Percentiles rank a stretch among this genome's conserved stretches.
Evolutionary conservation across 257 asterid species (phyloP).

Genomic region (Lycium ferocissimum): DNA sequence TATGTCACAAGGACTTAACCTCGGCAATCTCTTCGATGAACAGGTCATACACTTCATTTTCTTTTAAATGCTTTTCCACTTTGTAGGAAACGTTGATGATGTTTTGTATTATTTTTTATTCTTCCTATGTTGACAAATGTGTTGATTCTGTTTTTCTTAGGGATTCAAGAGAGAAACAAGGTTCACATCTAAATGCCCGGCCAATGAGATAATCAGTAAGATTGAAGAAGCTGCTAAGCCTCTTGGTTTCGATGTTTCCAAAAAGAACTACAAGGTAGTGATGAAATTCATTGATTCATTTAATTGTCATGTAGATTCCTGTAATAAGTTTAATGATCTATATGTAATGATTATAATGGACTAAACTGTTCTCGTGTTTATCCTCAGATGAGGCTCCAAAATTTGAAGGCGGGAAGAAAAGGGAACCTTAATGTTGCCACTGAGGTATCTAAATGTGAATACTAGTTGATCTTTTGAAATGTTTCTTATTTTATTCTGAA

Average conservation of each 20-base stretch:
- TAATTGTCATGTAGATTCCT: background rate
- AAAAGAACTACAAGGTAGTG: slow-evolving; percentile 86
- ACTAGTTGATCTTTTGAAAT: background rate
- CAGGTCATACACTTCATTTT: slow-evolving; percentile 52
- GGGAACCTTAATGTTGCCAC: slow-evolving; percentile 91
- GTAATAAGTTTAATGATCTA: background rate
- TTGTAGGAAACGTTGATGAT: background rate
- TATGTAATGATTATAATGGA: background rate
- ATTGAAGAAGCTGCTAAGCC: slow-evolving; percentile 91
- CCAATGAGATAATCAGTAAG: slow-evolving; percentile 75
- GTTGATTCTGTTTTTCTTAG: slow-evolving; percentile 62
- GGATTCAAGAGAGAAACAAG: slow-evolving; percentile 89
- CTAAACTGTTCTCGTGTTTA: slow-evolving; percentile 19
- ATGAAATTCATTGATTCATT: slow-evolving; percentile 12
- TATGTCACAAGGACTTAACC: slow-evolving; percentile 93
- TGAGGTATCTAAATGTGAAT: slow-evolving; percentile 55
- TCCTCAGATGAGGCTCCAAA: slow-evolving; percentile 87
- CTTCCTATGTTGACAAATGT: slow-evolving; percentile 29
- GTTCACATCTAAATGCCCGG: slow-evolving; percentile 80
- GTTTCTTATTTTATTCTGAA: background rate
- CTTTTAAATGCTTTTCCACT: background rate
- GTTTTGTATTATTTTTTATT: slow-evolving; percentile 16
- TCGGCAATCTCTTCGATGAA: slow-evolving; percentile 79
- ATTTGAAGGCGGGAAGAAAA: slow-evolving; percentile 84
- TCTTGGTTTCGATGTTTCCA: slow-evolving; percentile 86